A percentile compares a stretch with the other conserved stretches of the same genome.
Evolutionary conservation across 2,329 filamentous ascomycete species (phyloP).

Genomic region (Juglanconis oblonga): DNA sequence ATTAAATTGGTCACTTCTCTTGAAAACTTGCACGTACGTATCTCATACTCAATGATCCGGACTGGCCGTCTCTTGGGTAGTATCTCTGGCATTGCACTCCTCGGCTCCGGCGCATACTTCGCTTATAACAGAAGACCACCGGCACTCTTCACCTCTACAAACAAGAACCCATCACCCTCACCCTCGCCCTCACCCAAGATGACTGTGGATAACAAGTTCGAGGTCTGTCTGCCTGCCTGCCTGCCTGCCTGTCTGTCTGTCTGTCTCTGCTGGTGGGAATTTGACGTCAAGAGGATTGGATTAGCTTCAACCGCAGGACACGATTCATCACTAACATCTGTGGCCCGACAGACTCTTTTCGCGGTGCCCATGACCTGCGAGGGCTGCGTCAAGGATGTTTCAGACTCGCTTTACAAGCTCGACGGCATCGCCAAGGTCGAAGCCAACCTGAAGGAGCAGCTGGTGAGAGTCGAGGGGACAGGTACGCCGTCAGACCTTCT

Average conservation of each 20-base stretch:
- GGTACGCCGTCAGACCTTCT: slow-evolving; percentile 39
- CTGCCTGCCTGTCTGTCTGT: neutral
- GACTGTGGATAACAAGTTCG: slow-evolving; percentile 43
- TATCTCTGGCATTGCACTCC: slow-evolving; percentile 20
- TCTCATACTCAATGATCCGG: slow-evolving; percentile 6
- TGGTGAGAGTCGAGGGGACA: slow-evolving; percentile 82
- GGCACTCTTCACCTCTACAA: neutral
- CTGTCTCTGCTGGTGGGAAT: neutral
- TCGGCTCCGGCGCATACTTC: slow-evolving; percentile 24
- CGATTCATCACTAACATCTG: neutral
- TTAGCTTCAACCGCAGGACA: no score
- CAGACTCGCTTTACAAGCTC: slow-evolving; percentile 72
- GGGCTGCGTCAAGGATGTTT: slow-evolving; percentile 82
- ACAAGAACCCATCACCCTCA: slow-evolving; percentile 13
- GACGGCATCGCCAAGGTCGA: slow-evolving; percentile 80
- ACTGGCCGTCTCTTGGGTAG: slow-evolving; percentile 18
- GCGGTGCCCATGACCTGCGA: slow-evolving; percentile 93
- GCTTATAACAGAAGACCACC: slow-evolving; percentile 11
- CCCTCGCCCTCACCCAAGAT: slow-evolving; percentile 31
- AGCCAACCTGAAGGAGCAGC: slow-evolving; percentile 76
- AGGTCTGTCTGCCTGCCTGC: slow-evolving; percentile 31
- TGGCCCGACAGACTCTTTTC: slow-evolving; percentile 71
- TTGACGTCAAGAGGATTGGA: no score
- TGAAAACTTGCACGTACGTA: no score
- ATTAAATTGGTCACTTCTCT: neutral